These are phyloP conservation scores for Cantharellus cinnabarinus DNA, from an alignment of 768 basidiomycete species.

Conservation along the genomic window DNA sequence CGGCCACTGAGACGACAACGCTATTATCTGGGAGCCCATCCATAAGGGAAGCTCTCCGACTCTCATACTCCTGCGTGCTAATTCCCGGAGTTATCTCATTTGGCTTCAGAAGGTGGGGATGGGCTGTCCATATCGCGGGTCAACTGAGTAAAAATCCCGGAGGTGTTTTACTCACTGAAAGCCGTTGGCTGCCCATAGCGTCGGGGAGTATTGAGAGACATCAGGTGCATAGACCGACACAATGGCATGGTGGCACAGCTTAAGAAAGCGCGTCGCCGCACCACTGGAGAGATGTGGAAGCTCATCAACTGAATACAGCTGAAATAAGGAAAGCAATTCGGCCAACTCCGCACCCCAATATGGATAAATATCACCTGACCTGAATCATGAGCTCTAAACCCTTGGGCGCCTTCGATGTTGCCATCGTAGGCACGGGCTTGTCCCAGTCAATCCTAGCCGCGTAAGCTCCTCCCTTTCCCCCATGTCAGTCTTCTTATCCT, in stretches of 20 bases:
- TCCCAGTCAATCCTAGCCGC: slow-evolving; percentile 74
- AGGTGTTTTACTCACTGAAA: background rate
- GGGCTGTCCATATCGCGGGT: slow-evolving; percentile 13
- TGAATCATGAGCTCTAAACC: slow-evolving; percentile 1
- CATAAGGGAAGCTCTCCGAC: slow-evolving; percentile 48
- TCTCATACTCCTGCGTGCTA: slow-evolving; percentile 53
- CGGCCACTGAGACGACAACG: slow-evolving; percentile 56
- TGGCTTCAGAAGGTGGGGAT: slow-evolving; percentile 56
- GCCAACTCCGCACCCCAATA: background rate
- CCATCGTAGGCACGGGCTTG: slow-evolving; percentile 28
- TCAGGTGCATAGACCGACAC: no score
- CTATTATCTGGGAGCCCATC: slow-evolving; percentile 48
- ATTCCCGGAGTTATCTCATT: slow-evolving; percentile 75
- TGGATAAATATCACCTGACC: background rate
- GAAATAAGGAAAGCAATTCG: background rate
- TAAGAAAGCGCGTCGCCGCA: no score
- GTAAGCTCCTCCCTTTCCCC: slow-evolving; percentile 28
- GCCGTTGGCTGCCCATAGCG: background rate
- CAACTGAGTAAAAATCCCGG: background rate
- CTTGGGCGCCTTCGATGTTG: slow-evolving; percentile 17
- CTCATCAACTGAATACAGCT: no score
- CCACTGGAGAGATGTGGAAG: no score
- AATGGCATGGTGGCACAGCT: no score
- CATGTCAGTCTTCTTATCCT: slow-evolving; percentile 4
- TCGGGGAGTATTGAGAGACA: background rate